Percentiles rank a stretch among this genome's conserved stretches.
phyloP scores from a whole-genome alignment of 179 eudicot species.

The Actinidia arguta region DNA sequence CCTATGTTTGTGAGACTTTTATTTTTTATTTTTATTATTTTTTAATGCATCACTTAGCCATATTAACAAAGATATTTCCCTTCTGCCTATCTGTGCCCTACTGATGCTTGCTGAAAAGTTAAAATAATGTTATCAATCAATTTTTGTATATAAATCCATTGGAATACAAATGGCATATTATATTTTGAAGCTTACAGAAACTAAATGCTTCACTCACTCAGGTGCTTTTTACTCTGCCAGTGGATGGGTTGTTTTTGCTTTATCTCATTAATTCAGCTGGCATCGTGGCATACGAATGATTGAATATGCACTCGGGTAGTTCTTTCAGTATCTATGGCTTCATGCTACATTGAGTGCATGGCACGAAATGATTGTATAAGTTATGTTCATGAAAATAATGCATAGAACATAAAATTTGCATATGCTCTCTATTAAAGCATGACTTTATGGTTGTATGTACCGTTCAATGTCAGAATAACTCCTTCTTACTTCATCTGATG shows the following conservation, averaged over 20 bases:
- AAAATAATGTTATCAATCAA: neutral
- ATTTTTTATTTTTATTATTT: too few species aligned
- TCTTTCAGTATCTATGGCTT: neutral
- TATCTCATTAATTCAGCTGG: neutral
- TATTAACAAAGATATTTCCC: too few species aligned
- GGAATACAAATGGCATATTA: neutral
- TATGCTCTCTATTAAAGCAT: neutral
- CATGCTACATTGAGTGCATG: neutral
- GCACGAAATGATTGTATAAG: neutral
- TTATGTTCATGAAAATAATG: constrained; percentile 7
- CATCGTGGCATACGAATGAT: neutral
- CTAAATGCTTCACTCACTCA: neutral
- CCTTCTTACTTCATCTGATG: constrained; percentile 27
- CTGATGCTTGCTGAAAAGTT: neutral
- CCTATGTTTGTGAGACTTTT: neutral
- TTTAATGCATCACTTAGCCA: too few species aligned
- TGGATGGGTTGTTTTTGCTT: neutral
- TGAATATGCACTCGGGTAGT: neutral
- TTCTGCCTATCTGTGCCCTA: neutral
- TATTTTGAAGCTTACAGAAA: neutral
- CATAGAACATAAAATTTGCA: neutral
- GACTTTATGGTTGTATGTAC: constrained; percentile 3
- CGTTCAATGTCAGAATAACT: constrained; percentile 14
- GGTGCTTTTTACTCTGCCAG: neutral
- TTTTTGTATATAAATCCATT: neutral